These are phyloP conservation scores for Venturia effusa DNA, from an alignment of 2,329 filamentous ascomycete genomes.

Conservation along the genomic window DNA sequence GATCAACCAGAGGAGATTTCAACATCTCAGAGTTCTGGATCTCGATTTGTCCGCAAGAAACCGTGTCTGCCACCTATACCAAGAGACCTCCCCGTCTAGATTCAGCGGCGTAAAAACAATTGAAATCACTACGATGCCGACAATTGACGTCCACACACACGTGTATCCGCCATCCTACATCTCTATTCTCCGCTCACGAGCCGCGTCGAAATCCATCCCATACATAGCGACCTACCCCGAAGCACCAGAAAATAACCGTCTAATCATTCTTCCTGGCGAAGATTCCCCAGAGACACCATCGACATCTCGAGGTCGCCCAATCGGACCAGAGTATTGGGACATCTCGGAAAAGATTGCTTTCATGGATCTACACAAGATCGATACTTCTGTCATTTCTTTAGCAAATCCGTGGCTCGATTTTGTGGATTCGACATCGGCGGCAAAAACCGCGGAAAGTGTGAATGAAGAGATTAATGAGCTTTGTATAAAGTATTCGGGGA, in stretches of 20 bases:
- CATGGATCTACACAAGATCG: slow-evolving; percentile 76
- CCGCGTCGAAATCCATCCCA: slow-evolving; percentile 43
- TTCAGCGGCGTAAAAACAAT: no score
- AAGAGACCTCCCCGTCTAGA: no score
- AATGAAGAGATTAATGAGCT: slow-evolving; percentile 69
- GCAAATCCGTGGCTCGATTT: slow-evolving; percentile 96
- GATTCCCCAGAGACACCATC: slow-evolving; percentile 41
- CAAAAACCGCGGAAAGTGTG: slow-evolving; percentile 51
- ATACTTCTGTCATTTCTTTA: slow-evolving; percentile 74
- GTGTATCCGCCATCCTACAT: slow-evolving; percentile 52
- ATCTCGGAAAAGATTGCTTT: slow-evolving; percentile 72
- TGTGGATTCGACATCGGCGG: slow-evolving; percentile 50
- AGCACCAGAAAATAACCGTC: slow-evolving; percentile 44
- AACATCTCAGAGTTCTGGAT: background rate
- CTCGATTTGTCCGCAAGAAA: background rate
- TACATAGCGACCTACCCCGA: slow-evolving; percentile 55
- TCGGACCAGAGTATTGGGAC: slow-evolving; percentile 75
- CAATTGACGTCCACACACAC: slow-evolving; percentile 47
- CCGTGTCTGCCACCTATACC: background rate
- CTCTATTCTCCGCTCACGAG: slow-evolving; percentile 43
- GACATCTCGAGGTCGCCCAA: slow-evolving; percentile 61
- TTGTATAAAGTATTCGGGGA: slow-evolving; percentile 54
- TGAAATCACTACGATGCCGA: no score
- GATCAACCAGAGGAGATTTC: background rate
- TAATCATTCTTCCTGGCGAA: slow-evolving; percentile 53